phyloP scores from a whole-genome alignment of 805 yeast genomes.

The Ogataea minuta region DNA sequence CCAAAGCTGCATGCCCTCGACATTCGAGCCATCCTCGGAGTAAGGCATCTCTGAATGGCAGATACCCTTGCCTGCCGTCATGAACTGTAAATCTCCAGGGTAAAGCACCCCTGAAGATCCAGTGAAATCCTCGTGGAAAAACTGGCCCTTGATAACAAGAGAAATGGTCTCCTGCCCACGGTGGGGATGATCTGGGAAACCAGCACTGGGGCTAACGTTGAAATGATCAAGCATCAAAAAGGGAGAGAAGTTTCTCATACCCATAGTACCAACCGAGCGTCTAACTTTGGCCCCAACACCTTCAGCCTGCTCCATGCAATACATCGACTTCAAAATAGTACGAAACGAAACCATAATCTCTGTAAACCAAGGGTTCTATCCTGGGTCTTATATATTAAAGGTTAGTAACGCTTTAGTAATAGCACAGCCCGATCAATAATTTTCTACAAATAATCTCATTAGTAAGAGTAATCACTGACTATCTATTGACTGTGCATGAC shows the following conservation, averaged over 20 bases:
- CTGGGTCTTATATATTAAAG: neutral
- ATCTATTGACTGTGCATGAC: no score
- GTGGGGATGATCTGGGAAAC: conserved; percentile 84
- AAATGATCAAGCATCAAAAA: conserved; percentile 83
- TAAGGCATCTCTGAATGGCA: conserved; percentile 88
- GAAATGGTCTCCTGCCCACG: conserved; percentile 84
- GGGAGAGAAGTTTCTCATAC: conserved; percentile 74
- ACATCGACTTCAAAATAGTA: conserved; percentile 47
- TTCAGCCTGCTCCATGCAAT: conserved; percentile 71
- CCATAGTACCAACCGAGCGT: conserved; percentile 70
- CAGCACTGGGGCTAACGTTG: conserved; percentile 57
- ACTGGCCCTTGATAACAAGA: conserved; percentile 57
- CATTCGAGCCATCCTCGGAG: conserved; percentile 45
- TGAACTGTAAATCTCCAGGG: conserved; percentile 86
- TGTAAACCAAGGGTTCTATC: neutral
- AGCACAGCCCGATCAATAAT: conserved; percentile 6
- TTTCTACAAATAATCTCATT: neutral
- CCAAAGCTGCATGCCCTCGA: conserved; percentile 81
- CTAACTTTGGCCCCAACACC: conserved; percentile 89
- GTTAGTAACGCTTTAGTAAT: conserved; percentile 10
- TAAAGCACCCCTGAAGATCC: conserved; percentile 75
- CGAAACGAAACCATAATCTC: conserved; percentile 37
- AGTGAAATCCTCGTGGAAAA: conserved; percentile 85
- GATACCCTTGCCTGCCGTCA: conserved; percentile 90
- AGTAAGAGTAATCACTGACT: no score